Evolutionary conservation across 2,329 filamentous ascomycete species (phyloP), one percentile per base, ranked within the genome.

Genomic region (Annulohypoxylon truncatum): DNA sequence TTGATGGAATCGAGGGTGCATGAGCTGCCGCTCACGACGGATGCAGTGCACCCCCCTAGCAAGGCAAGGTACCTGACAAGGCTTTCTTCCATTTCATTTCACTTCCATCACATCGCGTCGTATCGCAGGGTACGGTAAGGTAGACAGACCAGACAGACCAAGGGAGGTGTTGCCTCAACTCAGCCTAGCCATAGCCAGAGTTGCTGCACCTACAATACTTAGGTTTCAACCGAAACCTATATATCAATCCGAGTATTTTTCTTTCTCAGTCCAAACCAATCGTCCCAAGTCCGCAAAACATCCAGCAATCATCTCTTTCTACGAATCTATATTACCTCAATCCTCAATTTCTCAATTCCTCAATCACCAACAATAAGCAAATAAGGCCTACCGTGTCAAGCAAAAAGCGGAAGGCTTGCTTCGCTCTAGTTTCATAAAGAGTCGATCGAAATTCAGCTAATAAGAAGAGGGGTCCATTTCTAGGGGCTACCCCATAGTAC

Each of bases 361-460:
- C 38, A 13, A 20, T 24, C 24, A 20, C 44, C 40, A 12, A 44
- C 26, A 8, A 54, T 22, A 54, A 31, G 52, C 40, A 38, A 57
- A 48, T 22, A 26, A 28, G 9, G 20, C 15, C 12, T n/a, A 22
- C 26, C 53, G 13, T 56, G 10, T 8, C 29, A 54, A 35, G 26
- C 46, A 44, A 54, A 46, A 20, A 51, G 47, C 44, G 46, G 26
- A 42, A 35, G 13, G 15, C 44, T 35, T 29, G 24, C 38, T 31
- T 65, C 52, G 22, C 35, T 46, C 54, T 59, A 54, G 4, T 63
- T 61, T 57, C n/a, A 54, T 42, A 56, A 64, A 47, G 53, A 47
- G 66, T 48, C 66, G 66, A 68, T 68, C 66, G 28, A 68, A 66
- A 68, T 68, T 66, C 62, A 68, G 62, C 54, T 68, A 59, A 47